Conservation (phyloP, 208 protist genomes). For the Leishmania major region DNA sequence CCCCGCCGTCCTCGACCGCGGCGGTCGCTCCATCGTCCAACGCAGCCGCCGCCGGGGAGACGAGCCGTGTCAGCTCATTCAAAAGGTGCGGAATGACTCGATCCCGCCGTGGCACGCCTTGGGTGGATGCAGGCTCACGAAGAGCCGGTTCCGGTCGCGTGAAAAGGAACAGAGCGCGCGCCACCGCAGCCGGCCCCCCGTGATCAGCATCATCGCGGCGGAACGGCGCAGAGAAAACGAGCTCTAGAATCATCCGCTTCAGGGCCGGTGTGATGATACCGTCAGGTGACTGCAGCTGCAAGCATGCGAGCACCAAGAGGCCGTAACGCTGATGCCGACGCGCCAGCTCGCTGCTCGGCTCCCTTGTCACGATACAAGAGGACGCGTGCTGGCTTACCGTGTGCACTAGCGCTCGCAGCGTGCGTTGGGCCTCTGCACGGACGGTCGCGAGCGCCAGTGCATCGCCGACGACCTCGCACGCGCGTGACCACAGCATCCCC, state of each 20-base stretch:
- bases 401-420: conserved; percentile 11
- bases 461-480: conserved; percentile 40
- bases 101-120: background rate
- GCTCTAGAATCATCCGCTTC: conserved; percentile 3
- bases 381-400: conserved; percentile 6
- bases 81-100: conserved; percentile 14
- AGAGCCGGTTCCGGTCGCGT: conserved; percentile 1
- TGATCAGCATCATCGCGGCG: background rate
- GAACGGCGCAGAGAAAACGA: conserved; percentile 20
- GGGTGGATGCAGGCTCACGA: background rate
- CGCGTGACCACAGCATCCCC: conserved; percentile 34
- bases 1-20: background rate
- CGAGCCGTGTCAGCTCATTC: conserved; percentile 17
- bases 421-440: conserved; percentile 29
- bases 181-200: conserved; percentile 26
- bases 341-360: conserved; percentile 1
- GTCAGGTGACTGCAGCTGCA: conserved; percentile 24
- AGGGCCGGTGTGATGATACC: conserved; percentile 12
- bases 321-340: conserved; percentile 24
- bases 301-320: conserved; percentile 25
- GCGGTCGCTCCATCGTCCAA: background rate
- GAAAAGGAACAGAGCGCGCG: conserved; percentile 39
- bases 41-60: conserved; percentile 6
- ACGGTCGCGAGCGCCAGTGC: conserved; percentile 23
- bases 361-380: background rate